Percentiles rank a stretch among this genome's conserved stretches.
phyloP scores from a whole-genome alignment of 2,329 filamentous ascomycete species.

The Microascus cirrosus region DNA sequence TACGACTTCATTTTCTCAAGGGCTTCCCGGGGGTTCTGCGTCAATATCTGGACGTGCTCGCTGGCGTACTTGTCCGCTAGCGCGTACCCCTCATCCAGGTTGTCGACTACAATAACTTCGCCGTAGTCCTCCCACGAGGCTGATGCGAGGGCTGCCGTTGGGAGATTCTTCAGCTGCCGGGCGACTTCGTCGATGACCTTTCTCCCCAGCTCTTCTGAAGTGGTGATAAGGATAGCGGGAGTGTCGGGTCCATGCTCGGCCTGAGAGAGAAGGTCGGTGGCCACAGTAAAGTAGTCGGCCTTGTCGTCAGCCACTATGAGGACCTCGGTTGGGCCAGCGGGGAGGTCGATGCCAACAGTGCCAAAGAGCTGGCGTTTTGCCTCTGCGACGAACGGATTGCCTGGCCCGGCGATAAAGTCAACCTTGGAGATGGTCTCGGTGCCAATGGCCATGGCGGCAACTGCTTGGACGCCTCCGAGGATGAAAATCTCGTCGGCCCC shows the following conservation, averaged over 20 bases:
- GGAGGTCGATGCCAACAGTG: conserved; percentile 38
- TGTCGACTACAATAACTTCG: conserved; percentile 30
- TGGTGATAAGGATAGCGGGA: conserved; percentile 35
- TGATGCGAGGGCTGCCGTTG: conserved; percentile 29
- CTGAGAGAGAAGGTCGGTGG: conserved; percentile 34
- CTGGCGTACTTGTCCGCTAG: conserved; percentile 34
- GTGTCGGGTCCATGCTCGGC: conserved; percentile 28
- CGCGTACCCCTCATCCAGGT: conserved; percentile 23
- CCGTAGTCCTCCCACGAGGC: conserved; percentile 32
- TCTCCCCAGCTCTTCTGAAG: conserved; percentile 23
- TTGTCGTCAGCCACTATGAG: conserved; percentile 35
- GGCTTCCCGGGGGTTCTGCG: conserved; percentile 30
- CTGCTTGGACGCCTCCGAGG: conserved; percentile 39
- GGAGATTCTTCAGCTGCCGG: conserved; percentile 24
- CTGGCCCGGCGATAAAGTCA: conserved; percentile 40
- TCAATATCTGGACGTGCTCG: conserved; percentile 42
- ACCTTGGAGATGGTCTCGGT: conserved; percentile 35
- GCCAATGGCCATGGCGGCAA: conserved; percentile 39
- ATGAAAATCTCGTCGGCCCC: conserved; percentile 32
- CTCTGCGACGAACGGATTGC: conserved; percentile 43
- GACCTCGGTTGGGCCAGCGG: conserved; percentile 41
- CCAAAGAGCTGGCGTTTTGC: conserved; percentile 42
- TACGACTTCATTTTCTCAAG: conserved; percentile 39
- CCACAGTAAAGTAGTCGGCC: conserved; percentile 31
- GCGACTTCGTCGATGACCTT: conserved; percentile 25